Evolutionary conservation across 805 yeast species (phyloP).

Genomic region (Kuraishia cidri): DNA sequence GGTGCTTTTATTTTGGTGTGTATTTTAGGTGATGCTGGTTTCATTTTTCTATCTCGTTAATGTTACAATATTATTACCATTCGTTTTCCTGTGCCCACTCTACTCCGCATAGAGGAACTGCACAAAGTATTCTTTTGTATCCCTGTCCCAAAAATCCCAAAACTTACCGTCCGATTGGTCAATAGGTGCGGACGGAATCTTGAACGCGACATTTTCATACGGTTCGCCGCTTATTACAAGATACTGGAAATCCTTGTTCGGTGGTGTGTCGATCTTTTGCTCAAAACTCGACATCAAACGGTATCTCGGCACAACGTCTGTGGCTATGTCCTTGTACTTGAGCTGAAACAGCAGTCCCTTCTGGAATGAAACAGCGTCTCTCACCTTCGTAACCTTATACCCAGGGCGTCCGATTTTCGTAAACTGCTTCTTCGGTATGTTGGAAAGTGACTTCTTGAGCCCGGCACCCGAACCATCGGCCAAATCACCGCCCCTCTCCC

Average conservation of each 20-base stretch:
- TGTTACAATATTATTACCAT: too few relatives aligned
- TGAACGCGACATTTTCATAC: conserved; percentile 71
- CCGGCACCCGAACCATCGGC: conserved; percentile 5
- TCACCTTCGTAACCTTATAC: conserved; percentile 56
- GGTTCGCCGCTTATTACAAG: conserved; percentile 84
- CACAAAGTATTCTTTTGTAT: conserved; percentile 55
- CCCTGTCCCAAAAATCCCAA: conserved; percentile 73
- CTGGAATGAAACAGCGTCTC: conserved; percentile 48
- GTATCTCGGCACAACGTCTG: conserved; percentile 44
- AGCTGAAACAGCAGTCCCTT: conserved; percentile 62
- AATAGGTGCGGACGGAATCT: conserved; percentile 56
- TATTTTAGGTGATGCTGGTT: too few relatives aligned
- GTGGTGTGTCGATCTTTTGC: conserved; percentile 30
- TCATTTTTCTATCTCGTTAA: too few relatives aligned
- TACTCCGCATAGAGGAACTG: conserved; percentile 51
- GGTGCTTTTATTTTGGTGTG: too few relatives aligned
- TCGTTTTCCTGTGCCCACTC: too few relatives aligned
- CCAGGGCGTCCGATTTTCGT: conserved; percentile 67
- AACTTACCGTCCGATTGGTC: conserved; percentile 21
- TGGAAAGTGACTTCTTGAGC: conserved; percentile 15
- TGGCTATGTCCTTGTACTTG: conserved; percentile 39
- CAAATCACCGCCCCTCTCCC: conserved; percentile 8
- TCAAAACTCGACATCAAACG: conserved; percentile 77
- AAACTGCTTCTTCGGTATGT: conserved; percentile 38
- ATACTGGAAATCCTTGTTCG: conserved; percentile 51